Evolutionary conservation across 306 rosid genomes (phyloP), one percentile per base, ranked within the genome.

Genomic region (Dalbergia cochinchinensis): DNA sequence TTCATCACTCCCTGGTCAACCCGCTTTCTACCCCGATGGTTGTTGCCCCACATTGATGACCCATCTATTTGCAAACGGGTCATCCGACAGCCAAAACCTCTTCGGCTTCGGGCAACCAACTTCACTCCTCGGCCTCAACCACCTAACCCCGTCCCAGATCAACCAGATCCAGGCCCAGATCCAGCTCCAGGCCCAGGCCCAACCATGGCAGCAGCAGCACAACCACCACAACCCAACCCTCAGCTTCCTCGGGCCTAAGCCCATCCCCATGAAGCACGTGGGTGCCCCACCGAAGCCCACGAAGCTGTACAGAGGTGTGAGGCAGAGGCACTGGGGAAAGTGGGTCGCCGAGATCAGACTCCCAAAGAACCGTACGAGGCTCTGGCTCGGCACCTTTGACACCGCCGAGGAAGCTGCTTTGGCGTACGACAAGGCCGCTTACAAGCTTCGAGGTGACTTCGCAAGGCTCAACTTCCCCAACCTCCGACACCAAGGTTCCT

Each of bases 261-360:
- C 98, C 19, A 72, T 92, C 47, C 80, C 80, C 0, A 92, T 95
- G 99, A 96, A 96, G 90, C 97, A 83, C 0, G 70, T 75, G 37
- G 94, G 93, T 3, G 65, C 82, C 5, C 83, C 92, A 3, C 78
- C 87, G 0, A 96, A 96, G 54, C 91, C 98, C 66, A 86, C 93
- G 0, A 96, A 93, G 89, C 97, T 96, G 0, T 96, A 96, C 82
- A 64, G 99, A 82, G 99, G 99, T 35, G 99, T 96, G 14, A 77
- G 99, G 76, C 98, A 96, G 65, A 84, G 99, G 53, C 99, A 96
- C 79, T 96, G 99, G 99, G 99, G 99, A 0, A 96, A 96, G 76
- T 96, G 99, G 99, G 99, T 96, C 0, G 99, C 99, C 3, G 99
- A 96, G 91, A 96, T 96, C 16, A 86, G 99, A 8, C 97, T 96